Base-by-base conservation (phyloP, 495 filamentous ascomycete species). In the Talaromyces nanjingensis region DNA sequence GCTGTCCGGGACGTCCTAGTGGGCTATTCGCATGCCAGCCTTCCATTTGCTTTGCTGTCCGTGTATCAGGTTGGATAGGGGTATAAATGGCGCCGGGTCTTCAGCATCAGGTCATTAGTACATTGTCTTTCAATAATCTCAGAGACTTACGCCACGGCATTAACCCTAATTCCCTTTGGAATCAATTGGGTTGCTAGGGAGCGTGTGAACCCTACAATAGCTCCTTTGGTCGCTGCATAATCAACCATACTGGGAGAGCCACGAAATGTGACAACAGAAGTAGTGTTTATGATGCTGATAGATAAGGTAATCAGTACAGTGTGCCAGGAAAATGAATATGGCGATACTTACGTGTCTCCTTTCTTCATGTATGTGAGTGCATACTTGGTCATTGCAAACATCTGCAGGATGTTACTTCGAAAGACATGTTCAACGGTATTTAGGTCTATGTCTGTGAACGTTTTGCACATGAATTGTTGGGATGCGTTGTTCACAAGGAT, bases 401-500 rank as follows among this genome's bases (percentile, higher is more conserved):
- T 85, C 66, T 82, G 79, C 39, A 87, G 67, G 54, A 89, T 80
- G 60, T 90, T 88, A 58, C 71, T 78, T 24, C 77, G 74, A 76
- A 86, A 89, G 0, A 77, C 77, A 60, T 79, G 78, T 58, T 81
- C 77, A 11, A 83, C 79, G 12, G 73, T 71, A 33, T 80, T 76
- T 20, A 86, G 72, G 64, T 84, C 73, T 31, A 84, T 86, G 2
- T 87, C 73, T 1, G 66, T 66, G 25, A 87, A 73, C 39, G 86
- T 78, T 12, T 74, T 68, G 69, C 77, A 83, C 68, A 81, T 76
- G 24, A 77, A 73, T 69, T 87, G 83, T 66, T 79, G 82, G 1
- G 81, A 79, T 7, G 85, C 86, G 67, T 87, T 88, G 70, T 89
- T 88, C 65, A 86, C 80, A 7, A 87, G 75, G 8, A 87, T 76